Evolutionary conservation across 352 stramenopile genomes (phyloP), one percentile per base, ranked within the genome.

Genomic region (Phytopythium vexans): DNA sequence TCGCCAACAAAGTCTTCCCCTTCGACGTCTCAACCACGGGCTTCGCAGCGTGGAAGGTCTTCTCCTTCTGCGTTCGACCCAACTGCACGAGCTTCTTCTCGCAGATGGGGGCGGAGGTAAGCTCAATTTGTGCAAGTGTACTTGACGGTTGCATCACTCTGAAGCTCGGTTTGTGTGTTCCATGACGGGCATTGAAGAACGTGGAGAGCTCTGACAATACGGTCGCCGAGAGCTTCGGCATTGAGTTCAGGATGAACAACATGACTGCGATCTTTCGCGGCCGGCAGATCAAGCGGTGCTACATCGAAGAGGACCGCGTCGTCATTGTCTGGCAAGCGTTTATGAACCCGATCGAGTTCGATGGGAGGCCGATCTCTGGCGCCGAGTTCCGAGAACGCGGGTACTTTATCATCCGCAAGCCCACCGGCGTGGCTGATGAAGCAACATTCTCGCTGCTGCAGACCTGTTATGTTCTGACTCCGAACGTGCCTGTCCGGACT

Each of bases 281-380:
- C 16, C 33, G 42, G 36, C 46, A 52, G 46, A 42, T 52, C 46
- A 41, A 43, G 35, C 46, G 46, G 14, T 7, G 35, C 9, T 52
- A 52, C 16, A 16, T 52, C 3, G 46, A 52, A 31, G 35, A 41
- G 8, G 52, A 58, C 12, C 27, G 43, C 7, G 27, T 52, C 4
- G 57, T 62, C 2, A 62, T 54, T 2, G 16, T 70, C 1, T 48
- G 43, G 48, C 53, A 50, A 3, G 51, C 60, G n/a, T 66, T 62
- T 52, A 74, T 77, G 49, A 65, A 85, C 32, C 72, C 74, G 7
- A 52, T 72, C 21, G 64, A 71, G 54, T 79, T 76, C 43, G 41
- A 41, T 27, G 54, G 58, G 31, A 58, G 72, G 46, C 62, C 69
- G 3, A 48, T 70, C 3, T 15, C 56, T 3, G 66, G 60, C 8